phyloP scores from a whole-genome alignment of 805 yeast species.

The Nakazawaea sp. region DNA sequence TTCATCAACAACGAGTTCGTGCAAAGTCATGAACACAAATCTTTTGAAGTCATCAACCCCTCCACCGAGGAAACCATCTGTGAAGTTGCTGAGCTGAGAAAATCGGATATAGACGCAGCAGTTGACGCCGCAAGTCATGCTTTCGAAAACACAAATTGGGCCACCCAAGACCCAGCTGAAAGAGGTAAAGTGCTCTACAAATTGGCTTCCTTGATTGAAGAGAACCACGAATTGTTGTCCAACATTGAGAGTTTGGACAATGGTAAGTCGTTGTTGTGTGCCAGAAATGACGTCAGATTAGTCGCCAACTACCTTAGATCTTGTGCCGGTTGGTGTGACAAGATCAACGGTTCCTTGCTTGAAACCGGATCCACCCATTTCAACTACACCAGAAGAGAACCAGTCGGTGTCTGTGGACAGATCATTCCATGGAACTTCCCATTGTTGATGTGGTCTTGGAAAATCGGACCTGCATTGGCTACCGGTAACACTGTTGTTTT shows the following conservation, averaged over 20 bases:
- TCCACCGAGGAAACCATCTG: constrained; percentile 68
- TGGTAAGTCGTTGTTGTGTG: constrained; percentile 43
- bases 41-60: constrained; percentile 60
- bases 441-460: constrained; percentile 62
- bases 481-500: constrained; percentile 60
- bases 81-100: constrained; percentile 46
- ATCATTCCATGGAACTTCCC: constrained; percentile 74
- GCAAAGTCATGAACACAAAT: constrained; percentile 48
- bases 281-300: constrained; percentile 42
- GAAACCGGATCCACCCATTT: constrained; percentile 45
- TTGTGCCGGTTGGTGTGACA: constrained; percentile 49
- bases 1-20: constrained; percentile 78
- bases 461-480: constrained; percentile 61
- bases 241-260: constrained; percentile 45
- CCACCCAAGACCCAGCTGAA: constrained; percentile 35
- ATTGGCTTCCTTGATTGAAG: constrained; percentile 44
- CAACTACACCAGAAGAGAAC: constrained; percentile 51
- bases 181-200: constrained; percentile 34
- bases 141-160: constrained; percentile 41
- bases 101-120: constrained; percentile 43
- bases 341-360: constrained; percentile 38
- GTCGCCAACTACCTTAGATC: constrained; percentile 41
- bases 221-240: constrained; percentile 40
- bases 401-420: constrained; percentile 66
- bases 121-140: constrained; percentile 70